Conservation (phyloP, 192 early-diverging fungal genomes). For the Obelidium mucronatum region DNA sequence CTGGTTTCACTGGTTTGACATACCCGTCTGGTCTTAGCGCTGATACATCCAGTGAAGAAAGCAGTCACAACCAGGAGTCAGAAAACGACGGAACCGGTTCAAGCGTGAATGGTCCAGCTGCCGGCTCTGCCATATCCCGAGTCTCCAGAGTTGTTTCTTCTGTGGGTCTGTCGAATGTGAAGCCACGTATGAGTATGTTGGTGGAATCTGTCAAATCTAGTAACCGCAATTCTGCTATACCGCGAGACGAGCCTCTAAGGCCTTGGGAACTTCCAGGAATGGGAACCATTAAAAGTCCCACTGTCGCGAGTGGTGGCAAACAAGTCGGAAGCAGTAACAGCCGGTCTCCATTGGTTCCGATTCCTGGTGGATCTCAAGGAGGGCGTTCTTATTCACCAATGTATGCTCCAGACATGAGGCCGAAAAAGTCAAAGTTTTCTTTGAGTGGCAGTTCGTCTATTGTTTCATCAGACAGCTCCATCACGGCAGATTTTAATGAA, state of each 20-base stretch:
- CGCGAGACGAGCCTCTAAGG: constrained; percentile 15
- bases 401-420: background rate
- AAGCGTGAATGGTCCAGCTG: background rate
- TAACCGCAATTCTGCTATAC: background rate
- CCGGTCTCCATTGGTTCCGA: background rate
- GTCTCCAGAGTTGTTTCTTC: background rate
- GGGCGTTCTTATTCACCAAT: background rate
- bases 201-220: background rate
- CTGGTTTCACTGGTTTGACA: constrained; percentile 6
- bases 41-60: background rate
- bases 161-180: background rate
- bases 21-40: constrained; percentile 16
- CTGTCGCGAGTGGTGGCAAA: background rate
- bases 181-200: background rate
- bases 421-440: background rate
- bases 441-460: background rate
- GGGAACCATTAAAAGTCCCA: background rate
- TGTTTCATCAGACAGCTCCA: background rate
- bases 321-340: background rate
- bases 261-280: constrained; percentile 31
- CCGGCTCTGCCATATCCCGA: background rate
- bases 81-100: background rate
- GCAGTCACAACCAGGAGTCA: background rate
- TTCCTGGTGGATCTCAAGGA: background rate
- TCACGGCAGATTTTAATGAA: background rate